These are phyloP conservation scores for Penicillium sp. DNA, from an alignment of 2,329 filamentous ascomycete genomes.

Conservation along the genomic window DNA sequence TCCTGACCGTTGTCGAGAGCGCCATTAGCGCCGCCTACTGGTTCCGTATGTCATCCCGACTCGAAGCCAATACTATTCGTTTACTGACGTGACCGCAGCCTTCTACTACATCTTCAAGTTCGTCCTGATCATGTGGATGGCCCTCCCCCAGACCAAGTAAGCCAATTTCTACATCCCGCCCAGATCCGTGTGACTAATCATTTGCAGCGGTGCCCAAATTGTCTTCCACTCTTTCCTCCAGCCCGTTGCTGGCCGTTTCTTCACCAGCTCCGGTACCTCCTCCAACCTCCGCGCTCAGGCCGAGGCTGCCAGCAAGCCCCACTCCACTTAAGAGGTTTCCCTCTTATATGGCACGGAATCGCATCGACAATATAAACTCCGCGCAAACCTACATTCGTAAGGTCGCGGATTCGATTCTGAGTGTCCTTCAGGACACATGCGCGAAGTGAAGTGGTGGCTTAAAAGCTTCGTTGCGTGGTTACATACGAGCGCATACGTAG, in stretches of 20 bases:
- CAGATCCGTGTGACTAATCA: conserved; percentile 4
- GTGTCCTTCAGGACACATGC: background rate
- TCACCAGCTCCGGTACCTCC: conserved; percentile 73
- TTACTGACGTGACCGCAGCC: conserved; percentile 47
- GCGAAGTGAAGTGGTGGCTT: conserved; percentile 2
- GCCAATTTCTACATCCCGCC: conserved; percentile 36
- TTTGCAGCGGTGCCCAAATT: conserved; percentile 80
- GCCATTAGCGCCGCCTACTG: conserved; percentile 68
- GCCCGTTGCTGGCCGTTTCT: conserved; percentile 91
- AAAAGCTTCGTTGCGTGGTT: conserved; percentile 8
- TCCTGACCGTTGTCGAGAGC: conserved; percentile 67
- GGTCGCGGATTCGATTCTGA: conserved; percentile 24
- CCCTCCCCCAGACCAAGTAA: conserved; percentile 90
- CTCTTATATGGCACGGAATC: conserved; percentile 24
- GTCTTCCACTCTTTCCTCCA: conserved; percentile 96
- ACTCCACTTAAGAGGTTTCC: conserved; percentile 59
- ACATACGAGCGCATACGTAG: conserved; percentile 15
- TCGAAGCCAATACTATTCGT: background rate
- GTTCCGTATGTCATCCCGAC: conserved; percentile 56
- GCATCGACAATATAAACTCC: conserved; percentile 16
- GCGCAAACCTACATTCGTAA: conserved; percentile 5
- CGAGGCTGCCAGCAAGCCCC: conserved; percentile 65
- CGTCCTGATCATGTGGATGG: conserved; percentile 93
- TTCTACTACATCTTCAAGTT: conserved; percentile 99
- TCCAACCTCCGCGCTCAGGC: conserved; percentile 87